These are phyloP conservation scores for Schizochytrium sp. DNA, from an alignment of 108 stramenopile genomes.

Conservation along the genomic window DNA sequence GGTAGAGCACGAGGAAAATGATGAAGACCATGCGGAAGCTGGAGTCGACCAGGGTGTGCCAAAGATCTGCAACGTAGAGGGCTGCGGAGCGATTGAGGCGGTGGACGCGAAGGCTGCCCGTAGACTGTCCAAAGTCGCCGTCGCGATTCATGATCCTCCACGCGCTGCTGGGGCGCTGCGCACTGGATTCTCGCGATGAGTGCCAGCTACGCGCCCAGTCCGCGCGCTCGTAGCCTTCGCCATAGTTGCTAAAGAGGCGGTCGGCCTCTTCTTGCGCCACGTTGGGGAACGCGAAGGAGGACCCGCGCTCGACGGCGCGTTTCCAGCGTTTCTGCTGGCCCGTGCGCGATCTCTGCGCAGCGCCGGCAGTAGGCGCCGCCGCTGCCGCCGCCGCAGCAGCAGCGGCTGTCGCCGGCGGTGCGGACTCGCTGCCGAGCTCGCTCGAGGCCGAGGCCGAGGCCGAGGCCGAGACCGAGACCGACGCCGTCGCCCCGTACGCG, in stretches of 20 bases:
- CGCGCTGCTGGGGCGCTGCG: not conserved
- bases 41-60: constrained; percentile 45
- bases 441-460: too few species aligned
- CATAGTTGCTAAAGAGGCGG: not conserved
- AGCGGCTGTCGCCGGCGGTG: not conserved
- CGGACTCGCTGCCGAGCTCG: too few species aligned
- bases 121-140: constrained; percentile 4
- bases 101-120: constrained; percentile 35
- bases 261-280: not conserved
- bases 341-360: not conserved
- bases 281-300: not conserved
- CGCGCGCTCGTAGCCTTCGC: not conserved
- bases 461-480: too few species aligned
- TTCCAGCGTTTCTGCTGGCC: not conserved
- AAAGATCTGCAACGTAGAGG: constrained; percentile 35
- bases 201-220: not conserved
- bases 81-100: constrained; percentile 21
- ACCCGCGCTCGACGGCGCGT: not conserved
- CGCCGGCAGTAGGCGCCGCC: not conserved
- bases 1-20: constrained; percentile 36
- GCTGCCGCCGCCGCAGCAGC: not conserved
- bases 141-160: constrained; percentile 3
- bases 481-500: too few species aligned
- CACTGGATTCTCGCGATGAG: not conserved
- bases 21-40: constrained; percentile 1